A percentile compares a stretch with the other conserved stretches of the same genome.
Evolutionary conservation across 164 flowering plant species (phyloP).

Genomic region (Houttuynia cordata): DNA sequence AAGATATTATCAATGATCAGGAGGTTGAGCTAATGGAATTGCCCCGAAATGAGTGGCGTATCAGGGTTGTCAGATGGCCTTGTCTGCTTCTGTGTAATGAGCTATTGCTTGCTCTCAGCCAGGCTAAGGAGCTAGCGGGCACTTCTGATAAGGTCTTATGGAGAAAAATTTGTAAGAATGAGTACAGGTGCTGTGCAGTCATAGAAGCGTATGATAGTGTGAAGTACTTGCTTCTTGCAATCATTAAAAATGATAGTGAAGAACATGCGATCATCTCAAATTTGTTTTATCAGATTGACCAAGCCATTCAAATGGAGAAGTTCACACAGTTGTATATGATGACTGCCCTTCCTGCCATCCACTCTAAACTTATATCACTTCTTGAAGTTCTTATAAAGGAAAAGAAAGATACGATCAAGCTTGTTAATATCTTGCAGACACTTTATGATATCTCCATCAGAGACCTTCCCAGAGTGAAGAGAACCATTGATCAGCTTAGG

Average conservation of each 20-base stretch:
- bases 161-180: constrained; percentile 59
- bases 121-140: constrained; percentile 57
- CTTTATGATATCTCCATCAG: constrained; percentile 55
- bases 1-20: constrained; percentile 67
- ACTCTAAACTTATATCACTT: constrained; percentile 44
- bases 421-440: constrained; percentile 65
- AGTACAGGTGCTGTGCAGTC: constrained; percentile 81
- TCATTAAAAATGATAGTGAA: constrained; percentile 41
- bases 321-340: constrained; percentile 40
- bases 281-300: constrained; percentile 50
- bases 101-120: constrained; percentile 74
- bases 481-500: constrained; percentile 29
- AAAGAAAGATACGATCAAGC: constrained; percentile 30
- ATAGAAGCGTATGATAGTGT: constrained; percentile 78
- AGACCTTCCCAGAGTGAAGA: constrained; percentile 53
- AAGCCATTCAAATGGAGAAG: constrained; percentile 29
- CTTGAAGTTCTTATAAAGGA: constrained; percentile 40
- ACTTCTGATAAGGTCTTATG: constrained; percentile 49
- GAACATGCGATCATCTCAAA: constrained; percentile 48
- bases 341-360: constrained; percentile 34
- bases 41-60: constrained; percentile 65
- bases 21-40: constrained; percentile 87
- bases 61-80: constrained; percentile 92
- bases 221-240: constrained; percentile 44
- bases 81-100: constrained; percentile 82